Evolutionary conservation across 1,284 basidiomycete species (phyloP).

Genomic region (Pseudozyma pruni): DNA sequence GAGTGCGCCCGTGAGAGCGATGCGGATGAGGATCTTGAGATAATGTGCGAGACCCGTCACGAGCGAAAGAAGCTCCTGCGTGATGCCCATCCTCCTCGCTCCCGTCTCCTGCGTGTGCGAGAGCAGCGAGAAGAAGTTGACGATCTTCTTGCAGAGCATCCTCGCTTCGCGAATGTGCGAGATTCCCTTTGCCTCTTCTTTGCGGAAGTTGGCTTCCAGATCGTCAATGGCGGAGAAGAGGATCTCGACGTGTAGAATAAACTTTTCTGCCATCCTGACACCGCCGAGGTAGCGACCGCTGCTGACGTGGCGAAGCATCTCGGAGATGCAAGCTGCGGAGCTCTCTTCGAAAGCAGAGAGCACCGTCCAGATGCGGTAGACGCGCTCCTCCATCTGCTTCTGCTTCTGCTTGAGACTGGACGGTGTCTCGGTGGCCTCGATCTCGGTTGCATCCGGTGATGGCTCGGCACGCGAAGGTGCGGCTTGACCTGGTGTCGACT

Average conservation of each 20-base stretch:
- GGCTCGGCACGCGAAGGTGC: slow-evolving; percentile 45
- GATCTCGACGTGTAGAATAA: slow-evolving; percentile 97
- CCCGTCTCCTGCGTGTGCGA: slow-evolving; percentile 96
- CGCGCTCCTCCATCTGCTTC: slow-evolving; percentile 93
- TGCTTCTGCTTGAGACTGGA: slow-evolving; percentile 89
- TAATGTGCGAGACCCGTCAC: slow-evolving; percentile 98
- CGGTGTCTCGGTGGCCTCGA: slow-evolving; percentile 79
- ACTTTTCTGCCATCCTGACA: slow-evolving; percentile 97
- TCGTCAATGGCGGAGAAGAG: slow-evolving; percentile 97
- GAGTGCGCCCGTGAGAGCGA: slow-evolving; percentile 93
- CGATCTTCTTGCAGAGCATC: slow-evolving; percentile 98
- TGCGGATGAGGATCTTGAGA: slow-evolving; percentile 98
- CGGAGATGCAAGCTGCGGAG: slow-evolving; percentile 97
- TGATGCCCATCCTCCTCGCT: slow-evolving; percentile 90
- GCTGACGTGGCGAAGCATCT: slow-evolving; percentile 95
- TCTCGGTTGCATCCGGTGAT: slow-evolving; percentile 70
- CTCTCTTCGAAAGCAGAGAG: slow-evolving; percentile 98
- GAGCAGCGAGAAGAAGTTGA: slow-evolving; percentile 95
- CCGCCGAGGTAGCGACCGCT: slow-evolving; percentile 95
- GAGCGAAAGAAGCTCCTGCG: slow-evolving; percentile 94
- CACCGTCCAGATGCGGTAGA: slow-evolving; percentile 99
- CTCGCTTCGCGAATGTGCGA: slow-evolving; percentile 97
- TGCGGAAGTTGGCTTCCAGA: slow-evolving; percentile 88
- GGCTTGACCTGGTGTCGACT: slow-evolving; percentile 28
- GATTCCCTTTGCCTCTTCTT: slow-evolving; percentile 79